Evolutionary conservation across 139 green algal genomes (phyloP), one percentile per base, ranked within the genome.

Genomic region (Choricystis sp.): DNA sequence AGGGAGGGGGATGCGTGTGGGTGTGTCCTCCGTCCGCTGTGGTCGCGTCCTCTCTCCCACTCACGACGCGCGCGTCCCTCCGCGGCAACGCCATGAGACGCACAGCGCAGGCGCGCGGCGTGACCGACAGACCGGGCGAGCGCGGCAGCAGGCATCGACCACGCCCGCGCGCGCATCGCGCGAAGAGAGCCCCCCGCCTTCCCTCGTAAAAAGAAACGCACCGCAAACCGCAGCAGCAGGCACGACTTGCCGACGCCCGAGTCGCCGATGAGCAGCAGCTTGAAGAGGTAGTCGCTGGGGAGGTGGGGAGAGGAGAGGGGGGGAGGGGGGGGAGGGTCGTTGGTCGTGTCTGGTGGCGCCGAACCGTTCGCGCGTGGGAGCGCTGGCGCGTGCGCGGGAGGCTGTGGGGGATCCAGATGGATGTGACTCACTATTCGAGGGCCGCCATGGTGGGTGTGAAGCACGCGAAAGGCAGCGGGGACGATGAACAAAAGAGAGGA

Each of bases 181-280:
- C 56, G n/a, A 40, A 65, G 9, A 20, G 5, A 19, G 4, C 31
- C 23, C 31, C 62, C 30, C 63, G 9, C 62, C 40, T 66, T 52
- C 22, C n/a, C 58, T 25, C 57, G 14, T 3, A 28, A 61, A 29
- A 3, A 31, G 56, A 29, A 9, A 66, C 78, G 76, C 65, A 94
- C 86, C 67, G 86, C 88, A 71, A 97, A 97, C 20, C 91, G 82
- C 52, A 98, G 80, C 73, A 98, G 80, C 66, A 98, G 78, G 79
- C 91, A 97, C 9, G 86, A 96, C 81, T 98, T 98, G 31, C 91
- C 91, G 2, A 98, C 91, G 30, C 90, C 86, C 22, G 84, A 94
- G 73, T 97, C 90, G 49, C 90, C 90, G 71, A 97, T 97, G 49
- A 97, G 81, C 52, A 97, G 79, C 5, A 96, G 82, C 86, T 95